Percentiles rank a stretch among this genome's conserved stretches.
Evolutionary conservation across 805 yeast genomes (phyloP).

Genomic region (Lipomyces kockii): DNA sequence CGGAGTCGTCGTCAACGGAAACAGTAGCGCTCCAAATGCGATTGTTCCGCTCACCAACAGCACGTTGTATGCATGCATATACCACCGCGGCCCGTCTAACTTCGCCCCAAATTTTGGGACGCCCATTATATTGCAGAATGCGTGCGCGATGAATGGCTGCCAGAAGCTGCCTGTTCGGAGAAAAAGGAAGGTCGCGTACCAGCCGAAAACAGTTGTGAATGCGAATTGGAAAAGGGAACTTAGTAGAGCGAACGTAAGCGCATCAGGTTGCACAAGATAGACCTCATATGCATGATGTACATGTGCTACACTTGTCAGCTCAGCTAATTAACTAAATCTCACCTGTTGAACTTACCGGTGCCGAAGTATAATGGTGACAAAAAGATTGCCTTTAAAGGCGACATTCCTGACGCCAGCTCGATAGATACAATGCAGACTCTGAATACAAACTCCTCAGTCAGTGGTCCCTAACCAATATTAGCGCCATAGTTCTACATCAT

Average conservation of each 20-base stretch:
- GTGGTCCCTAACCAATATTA: slow-evolving; percentile 57
- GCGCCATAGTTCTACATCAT: background rate
- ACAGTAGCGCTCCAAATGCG: slow-evolving; percentile 47
- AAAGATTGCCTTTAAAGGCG: slow-evolving; percentile 41
- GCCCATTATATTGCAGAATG: slow-evolving; percentile 71
- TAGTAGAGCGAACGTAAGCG: slow-evolving; percentile 46
- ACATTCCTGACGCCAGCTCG: slow-evolving; percentile 39
- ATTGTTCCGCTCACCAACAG: slow-evolving; percentile 53
- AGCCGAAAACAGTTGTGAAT: slow-evolving; percentile 75
- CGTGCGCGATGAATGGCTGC: slow-evolving; percentile 63
- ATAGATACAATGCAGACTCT: slow-evolving; percentile 53
- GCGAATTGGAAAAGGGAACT: slow-evolving; percentile 56
- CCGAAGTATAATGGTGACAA: slow-evolving; percentile 72
- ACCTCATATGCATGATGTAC: slow-evolving; percentile 69
- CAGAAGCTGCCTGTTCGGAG: slow-evolving; percentile 59
- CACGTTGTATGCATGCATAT: slow-evolving; percentile 47
- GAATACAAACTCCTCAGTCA: slow-evolving; percentile 77
- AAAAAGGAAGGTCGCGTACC: slow-evolving; percentile 61
- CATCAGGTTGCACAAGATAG: slow-evolving; percentile 40
- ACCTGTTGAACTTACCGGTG: slow-evolving; percentile 39
- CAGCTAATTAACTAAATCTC: background rate
- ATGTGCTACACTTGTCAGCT: slow-evolving; percentile 56
- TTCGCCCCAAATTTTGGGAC: slow-evolving; percentile 53
- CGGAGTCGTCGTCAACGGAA: slow-evolving; percentile 38
- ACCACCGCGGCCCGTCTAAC: slow-evolving; percentile 35